Evolutionary conservation across 2,329 filamentous ascomycete species (phyloP).

Genomic region (Diaporthe citrichinensis): DNA sequence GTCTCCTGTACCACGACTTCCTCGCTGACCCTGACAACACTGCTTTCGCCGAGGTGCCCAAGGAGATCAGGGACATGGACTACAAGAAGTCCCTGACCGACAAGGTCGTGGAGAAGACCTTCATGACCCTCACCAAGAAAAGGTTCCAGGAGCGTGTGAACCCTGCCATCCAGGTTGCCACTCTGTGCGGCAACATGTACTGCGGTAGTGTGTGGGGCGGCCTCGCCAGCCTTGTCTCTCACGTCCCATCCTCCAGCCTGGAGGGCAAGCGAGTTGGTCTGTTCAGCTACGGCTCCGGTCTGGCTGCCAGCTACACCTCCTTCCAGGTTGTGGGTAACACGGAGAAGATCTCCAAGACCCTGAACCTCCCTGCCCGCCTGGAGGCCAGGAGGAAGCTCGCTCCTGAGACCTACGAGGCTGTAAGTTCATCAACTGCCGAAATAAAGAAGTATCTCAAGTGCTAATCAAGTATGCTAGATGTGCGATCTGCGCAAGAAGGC

Average conservation of each 20-base stretch:
- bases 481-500: constrained; percentile 86
- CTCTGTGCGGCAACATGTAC: constrained; percentile 80
- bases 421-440: constrained; percentile 58
- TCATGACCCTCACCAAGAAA: constrained; percentile 88
- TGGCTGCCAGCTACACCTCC: constrained; percentile 80
- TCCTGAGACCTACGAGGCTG: constrained; percentile 81
- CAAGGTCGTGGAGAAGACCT: constrained; percentile 88
- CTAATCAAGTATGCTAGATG: constrained; percentile 64
- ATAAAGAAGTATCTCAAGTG: background rate
- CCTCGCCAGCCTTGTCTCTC: constrained; percentile 77
- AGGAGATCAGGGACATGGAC: constrained; percentile 82
- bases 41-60: constrained; percentile 80
- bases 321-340: constrained; percentile 81
- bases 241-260: constrained; percentile 73
- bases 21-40: constrained; percentile 76
- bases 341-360: constrained; percentile 74
- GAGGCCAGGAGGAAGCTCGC: constrained; percentile 75
- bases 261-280: constrained; percentile 81
- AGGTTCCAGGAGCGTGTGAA: constrained; percentile 83
- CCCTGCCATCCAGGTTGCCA: constrained; percentile 81
- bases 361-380: constrained; percentile 79
- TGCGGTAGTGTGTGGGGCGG: constrained; percentile 82
- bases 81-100: constrained; percentile 85
- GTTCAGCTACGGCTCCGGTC: constrained; percentile 85
- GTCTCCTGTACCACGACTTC: constrained; percentile 89